Base-by-base conservation (phyloP, 2,329 filamentous ascomycete species). In the Ophiostoma perfectum region DNA sequence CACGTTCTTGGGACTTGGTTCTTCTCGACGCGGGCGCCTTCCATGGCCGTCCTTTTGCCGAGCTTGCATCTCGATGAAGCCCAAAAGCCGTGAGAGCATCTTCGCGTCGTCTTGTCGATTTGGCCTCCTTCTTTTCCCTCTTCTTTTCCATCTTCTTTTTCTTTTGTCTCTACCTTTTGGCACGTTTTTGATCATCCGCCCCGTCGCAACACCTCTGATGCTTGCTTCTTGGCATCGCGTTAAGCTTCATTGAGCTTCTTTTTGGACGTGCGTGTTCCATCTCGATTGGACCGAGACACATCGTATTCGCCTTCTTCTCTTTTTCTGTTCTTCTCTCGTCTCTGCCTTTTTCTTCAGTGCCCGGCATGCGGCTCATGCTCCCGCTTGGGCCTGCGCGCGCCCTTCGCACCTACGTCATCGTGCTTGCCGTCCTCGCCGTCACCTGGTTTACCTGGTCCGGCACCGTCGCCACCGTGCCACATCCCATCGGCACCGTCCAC, bases 321-420 rank as follows among this genome's bases (percentile, higher is more conserved):
- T 38, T 18, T 12, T 60, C 27, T 49, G 12, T 49, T 49, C 7
- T 58, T 27, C 14, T 39, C 49, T 60, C 55, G 18, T 18, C 42
- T 44, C 42, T 44, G 11, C 42, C 11, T 12, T 44, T 44, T 12
- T 44, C 42, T 44, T 44, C 42, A 3, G 27, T 44, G 7, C 11
- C 6, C 44, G 64, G n/a, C 14, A 69, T 69, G 68, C 68, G 63
- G 11, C 42, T 65, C 16, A 18, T 68, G 64, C 36, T 65, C 39
- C 64, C 64, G 27, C 47, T 64, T 14, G 67, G 66, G 41, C 64
- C 67, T 6, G 60, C 9, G 45, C 69, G 69, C 14, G n/a, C 66
- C 47, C 39, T 65, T 14, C 62, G 69, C 45, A 67, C 58, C 27
- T 52, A 36, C 11, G 14, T 52, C 39, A 27, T 66, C 14, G 66